These are phyloP conservation scores for Termitomyces sp. DNA, from an alignment of 768 basidiomycete genomes.

Conservation along the genomic window DNA sequence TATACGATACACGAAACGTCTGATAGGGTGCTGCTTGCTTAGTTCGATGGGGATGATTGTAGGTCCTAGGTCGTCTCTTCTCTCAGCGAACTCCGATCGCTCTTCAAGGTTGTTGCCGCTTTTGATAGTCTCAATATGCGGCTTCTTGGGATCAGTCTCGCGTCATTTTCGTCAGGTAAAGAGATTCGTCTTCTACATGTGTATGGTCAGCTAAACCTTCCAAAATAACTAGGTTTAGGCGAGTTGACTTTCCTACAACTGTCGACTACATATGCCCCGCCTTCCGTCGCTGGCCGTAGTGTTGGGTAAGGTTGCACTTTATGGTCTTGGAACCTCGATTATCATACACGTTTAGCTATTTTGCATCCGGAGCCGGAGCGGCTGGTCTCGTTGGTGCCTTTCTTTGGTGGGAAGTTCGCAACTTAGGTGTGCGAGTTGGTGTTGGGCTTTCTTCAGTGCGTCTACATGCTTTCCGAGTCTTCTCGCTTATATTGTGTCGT, in stretches of 20 bases:
- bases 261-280: slow-evolving; percentile 66
- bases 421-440: slow-evolving; percentile 76
- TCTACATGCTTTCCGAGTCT: background rate
- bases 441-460: slow-evolving; percentile 80
- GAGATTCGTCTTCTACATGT: background rate
- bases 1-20: slow-evolving; percentile 52
- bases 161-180: slow-evolving; percentile 81
- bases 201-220: background rate
- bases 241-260: slow-evolving; percentile 93
- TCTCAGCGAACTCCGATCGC: background rate
- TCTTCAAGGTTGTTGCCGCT: slow-evolving; percentile 63
- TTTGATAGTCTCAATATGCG: slow-evolving; percentile 63
- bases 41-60: slow-evolving; percentile 88
- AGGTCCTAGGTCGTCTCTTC: slow-evolving; percentile 21
- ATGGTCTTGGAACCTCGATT: background rate
- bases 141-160: slow-evolving; percentile 71
- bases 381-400: slow-evolving; percentile 91
- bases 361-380: slow-evolving; percentile 90
- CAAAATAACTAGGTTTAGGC: slow-evolving; percentile 59
- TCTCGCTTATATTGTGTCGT: background rate
- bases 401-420: slow-evolving; percentile 90
- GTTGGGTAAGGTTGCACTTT: slow-evolving; percentile 53
- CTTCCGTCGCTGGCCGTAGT: slow-evolving; percentile 66
- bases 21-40: slow-evolving; percentile 68
- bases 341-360: slow-evolving; percentile 51